Base-by-base conservation (phyloP, 2,329 filamentous ascomycete species). In the Scytalidium sp. region DNA sequence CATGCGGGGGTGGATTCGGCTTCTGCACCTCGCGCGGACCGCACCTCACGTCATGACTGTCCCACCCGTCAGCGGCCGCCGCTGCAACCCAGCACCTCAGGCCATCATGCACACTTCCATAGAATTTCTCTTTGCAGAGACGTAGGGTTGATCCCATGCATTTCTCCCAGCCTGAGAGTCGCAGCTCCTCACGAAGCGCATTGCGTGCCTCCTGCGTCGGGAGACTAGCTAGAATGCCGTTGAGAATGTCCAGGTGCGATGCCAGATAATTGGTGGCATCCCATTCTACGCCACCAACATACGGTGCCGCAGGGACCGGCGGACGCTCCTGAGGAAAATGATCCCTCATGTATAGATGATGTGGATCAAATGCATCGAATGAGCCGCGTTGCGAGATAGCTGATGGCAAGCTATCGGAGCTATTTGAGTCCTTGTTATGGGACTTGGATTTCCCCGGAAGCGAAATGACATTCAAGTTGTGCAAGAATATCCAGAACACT, bases 401-500 rank as follows among this genome's bases (percentile, higher is more conserved):
- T 11, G 56, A 57, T 46, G 58, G 57, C 50, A 56, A 54, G 51
- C 45, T 49, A 59, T 69, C 20, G 63, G 63, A 43, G 59, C 36
- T 53, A 6, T 42, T 64, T 7, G 32, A 36, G 20, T 63, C 56
- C 43, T 69, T 62, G 25, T 46, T 52, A n/a, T 56, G 27, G 27
- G 46, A 44, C 29, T 46, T 27, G 3, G 49, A 25, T 19, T 49
- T 54, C 19, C 17, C 44, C 2, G 85, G 81, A 27, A 88, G 69
- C 19, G 90, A 79, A 32, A 97, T 80, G 42, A 97, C 85, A 61
- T 97, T 97, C 50, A 96, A 76, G 59, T 96, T 88, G 69, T 97
- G 93, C 47, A 97, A 78, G 72, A 97, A 99, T 65, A 97, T 97
- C 93, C 93, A 99, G 67, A 99, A 99, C 22, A 97, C 93, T 67